These are phyloP conservation scores for Thermomucor indicae-seudaticae DNA, from an alignment of 371 early-diverging fungal genomes.

Conservation along the genomic window DNA sequence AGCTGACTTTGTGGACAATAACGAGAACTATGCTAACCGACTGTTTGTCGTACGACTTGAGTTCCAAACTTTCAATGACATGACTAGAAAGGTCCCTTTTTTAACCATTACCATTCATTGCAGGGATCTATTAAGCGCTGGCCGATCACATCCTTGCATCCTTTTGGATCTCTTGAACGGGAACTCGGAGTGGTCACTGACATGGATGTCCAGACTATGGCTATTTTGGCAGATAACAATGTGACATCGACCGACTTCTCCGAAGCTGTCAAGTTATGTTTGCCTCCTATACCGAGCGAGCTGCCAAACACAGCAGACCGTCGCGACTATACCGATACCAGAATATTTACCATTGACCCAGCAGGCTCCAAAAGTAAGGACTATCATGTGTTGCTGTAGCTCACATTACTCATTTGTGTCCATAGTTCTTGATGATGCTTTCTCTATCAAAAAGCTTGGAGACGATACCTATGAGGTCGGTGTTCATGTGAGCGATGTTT, in stretches of 20 bases:
- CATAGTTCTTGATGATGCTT: constrained; percentile 85
- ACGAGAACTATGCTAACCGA: constrained; percentile 40
- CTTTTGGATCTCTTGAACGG: constrained; percentile 63
- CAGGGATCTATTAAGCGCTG: constrained; percentile 68
- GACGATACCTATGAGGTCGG: constrained; percentile 78
- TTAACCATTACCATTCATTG: not conserved
- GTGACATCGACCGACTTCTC: constrained; percentile 55
- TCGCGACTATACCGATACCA: constrained; percentile 56
- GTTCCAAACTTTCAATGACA: too few relatives aligned
- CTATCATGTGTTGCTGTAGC: not conserved
- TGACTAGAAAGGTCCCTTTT: not conserved
- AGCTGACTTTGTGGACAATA: constrained; percentile 57
- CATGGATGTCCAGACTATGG: constrained; percentile 67
- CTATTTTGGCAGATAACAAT: constrained; percentile 65
- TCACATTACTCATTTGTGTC: not conserved
- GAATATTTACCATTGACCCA: constrained; percentile 91
- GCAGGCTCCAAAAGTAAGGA: constrained; percentile 74
- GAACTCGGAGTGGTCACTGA: constrained; percentile 67
- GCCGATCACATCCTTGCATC: constrained; percentile 68
- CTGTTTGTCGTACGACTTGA: constrained; percentile 48
- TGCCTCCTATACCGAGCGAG: constrained; percentile 54
- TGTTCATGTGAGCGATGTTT: constrained; percentile 98
- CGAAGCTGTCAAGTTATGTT: constrained; percentile 61
- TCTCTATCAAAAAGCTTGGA: constrained; percentile 63
- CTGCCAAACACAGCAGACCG: constrained; percentile 64